These are phyloP conservation scores for Colletotrichum gloeosporioides DNA, from an alignment of 2,329 filamentous ascomycete genomes.

Conservation along the genomic window DNA sequence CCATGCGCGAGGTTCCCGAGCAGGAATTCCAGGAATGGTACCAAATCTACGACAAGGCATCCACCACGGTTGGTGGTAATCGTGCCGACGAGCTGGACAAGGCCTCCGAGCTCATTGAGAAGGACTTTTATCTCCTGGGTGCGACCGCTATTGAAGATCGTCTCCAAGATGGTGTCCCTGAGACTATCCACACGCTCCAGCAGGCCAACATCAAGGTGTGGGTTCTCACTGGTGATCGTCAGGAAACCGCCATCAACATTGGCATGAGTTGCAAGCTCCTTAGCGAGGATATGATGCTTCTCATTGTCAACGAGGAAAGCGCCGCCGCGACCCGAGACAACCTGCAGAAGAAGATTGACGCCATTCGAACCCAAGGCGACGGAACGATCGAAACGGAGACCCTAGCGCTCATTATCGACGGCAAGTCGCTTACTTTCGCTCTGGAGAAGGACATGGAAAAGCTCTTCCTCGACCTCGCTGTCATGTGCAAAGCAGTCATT, in stretches of 20 bases:
- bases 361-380: conserved; percentile 82
- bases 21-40: conserved; percentile 89
- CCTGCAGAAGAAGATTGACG: conserved; percentile 90
- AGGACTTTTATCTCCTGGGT: conserved; percentile 87
- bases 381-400: conserved; percentile 82
- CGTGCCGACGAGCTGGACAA: conserved; percentile 96
- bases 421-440: conserved; percentile 91
- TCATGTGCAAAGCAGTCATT: conserved; percentile 98
- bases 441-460: conserved; percentile 94
- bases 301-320: conserved; percentile 93
- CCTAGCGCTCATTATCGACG: conserved; percentile 92
- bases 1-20: conserved; percentile 91
- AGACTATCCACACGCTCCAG: conserved; percentile 97
- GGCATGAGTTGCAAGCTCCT: conserved; percentile 99
- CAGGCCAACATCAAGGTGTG: conserved; percentile 98
- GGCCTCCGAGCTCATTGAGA: conserved; percentile 93
- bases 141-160: conserved; percentile 98
- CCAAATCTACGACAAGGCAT: conserved; percentile 83
- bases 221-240: conserved; percentile 96
- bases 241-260: conserved; percentile 99
- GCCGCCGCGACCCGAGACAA: conserved; percentile 83
- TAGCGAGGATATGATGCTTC: conserved; percentile 96
- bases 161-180: conserved; percentile 94
- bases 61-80: conserved; percentile 90
- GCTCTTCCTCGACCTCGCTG: conserved; percentile 87